Evolutionary conservation across 2,329 filamentous ascomycete species (phyloP).

Genomic region (Cercospora sojina): DNA sequence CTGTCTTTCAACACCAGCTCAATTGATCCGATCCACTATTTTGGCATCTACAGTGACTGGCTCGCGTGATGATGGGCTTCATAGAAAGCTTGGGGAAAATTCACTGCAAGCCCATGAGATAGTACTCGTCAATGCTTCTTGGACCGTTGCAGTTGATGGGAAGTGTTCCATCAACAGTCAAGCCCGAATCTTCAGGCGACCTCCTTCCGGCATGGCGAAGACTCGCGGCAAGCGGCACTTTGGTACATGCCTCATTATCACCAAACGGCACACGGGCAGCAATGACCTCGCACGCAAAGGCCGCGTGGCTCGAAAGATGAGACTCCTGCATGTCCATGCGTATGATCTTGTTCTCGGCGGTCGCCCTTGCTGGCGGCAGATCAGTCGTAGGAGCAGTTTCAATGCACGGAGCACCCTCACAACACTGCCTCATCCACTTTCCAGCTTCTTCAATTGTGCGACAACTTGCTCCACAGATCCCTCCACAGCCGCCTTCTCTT

Average conservation of each 20-base stretch:
- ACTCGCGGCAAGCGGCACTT: not conserved
- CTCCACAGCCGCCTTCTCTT: conserved; percentile 47
- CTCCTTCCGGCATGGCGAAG: not conserved
- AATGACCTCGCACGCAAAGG: not conserved
- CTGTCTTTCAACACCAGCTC: not conserved
- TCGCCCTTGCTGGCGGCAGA: not conserved
- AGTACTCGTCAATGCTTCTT: not conserved
- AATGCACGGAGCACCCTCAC: not conserved
- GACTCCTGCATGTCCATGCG: not conserved
- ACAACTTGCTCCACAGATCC: conserved; percentile 36
- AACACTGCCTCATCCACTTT: conserved; percentile 25
- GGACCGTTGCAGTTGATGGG: not conserved
- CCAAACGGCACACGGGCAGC: not conserved
- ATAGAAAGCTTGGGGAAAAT: not conserved
- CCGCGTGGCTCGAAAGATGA: not conserved
- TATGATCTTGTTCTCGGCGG: not conserved
- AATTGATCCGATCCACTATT: not conserved
- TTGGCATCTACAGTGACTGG: not conserved
- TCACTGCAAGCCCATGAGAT: not conserved
- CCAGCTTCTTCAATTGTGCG: conserved; percentile 41
- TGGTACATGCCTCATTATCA: not conserved
- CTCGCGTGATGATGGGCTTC: not conserved
- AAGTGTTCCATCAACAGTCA: not conserved
- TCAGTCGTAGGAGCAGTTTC: not conserved
- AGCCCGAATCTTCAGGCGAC: not conserved